Base-by-base conservation (phyloP, 768 basidiomycete species). In the Leccinum imitatum region DNA sequence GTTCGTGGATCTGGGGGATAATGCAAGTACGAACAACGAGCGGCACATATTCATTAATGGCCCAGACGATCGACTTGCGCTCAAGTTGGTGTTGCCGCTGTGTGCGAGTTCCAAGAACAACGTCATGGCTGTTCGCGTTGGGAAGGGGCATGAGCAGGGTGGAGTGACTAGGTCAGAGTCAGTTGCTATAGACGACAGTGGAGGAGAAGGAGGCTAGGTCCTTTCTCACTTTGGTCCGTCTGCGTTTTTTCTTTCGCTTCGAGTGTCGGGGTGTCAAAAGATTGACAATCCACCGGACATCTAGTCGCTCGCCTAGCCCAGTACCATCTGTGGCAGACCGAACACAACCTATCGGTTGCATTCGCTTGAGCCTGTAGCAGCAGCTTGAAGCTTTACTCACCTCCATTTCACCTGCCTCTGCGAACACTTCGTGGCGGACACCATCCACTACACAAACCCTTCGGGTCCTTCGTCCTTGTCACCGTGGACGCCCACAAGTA, bases 21-120 rank as follows among this genome's bases (percentile, higher is more conserved):
- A 71, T 17, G 53, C 63, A 6, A 68, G 73, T 4, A 64, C 71
- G 11, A 70, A 61, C 9, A 69, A 71, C 11, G 54, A 53, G 3
- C 79, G 87, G 60, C 91, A 91, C 63, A 68, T 98, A 30, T 85
- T 96, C 84, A 90, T 93, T 70, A 96, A 96, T 39, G 96, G 96
- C 0, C 87, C 93, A 0, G 96, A 99, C 71, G 96, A 98, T 71
- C 85, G 97, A 1, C 79, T 93, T 21, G 92, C 93, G 0, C 76
- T 98, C 27, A 76, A 82, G 31, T 85, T 98, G 66, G 84, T 93
- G 4, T 84, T 91, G 35, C 95, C 98, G 71, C 68, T 90, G 30
- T 90, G 94, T 57, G 73, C 74, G 33, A 87, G 89, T 61, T 70
- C 82, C 0, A 75, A 72, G 37, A 80, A 92, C 0, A 82, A 74